Evolutionary conservation across 2,329 filamentous ascomycete genomes (phyloP), one percentile per base, ranked within the genome.

Genomic region (Camillea tinctor): DNA sequence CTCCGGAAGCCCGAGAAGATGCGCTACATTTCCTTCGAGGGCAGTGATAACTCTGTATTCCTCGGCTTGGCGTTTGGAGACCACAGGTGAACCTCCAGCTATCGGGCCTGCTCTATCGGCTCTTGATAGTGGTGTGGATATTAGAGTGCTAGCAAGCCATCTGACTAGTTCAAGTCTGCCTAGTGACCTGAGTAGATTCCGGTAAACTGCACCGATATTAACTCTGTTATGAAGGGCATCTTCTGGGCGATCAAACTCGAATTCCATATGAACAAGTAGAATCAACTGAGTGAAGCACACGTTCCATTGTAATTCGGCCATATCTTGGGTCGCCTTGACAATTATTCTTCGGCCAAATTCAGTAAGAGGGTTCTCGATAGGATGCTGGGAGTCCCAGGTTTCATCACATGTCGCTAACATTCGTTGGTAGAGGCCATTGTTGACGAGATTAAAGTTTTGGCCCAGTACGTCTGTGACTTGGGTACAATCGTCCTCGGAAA

Each of bases 191-290:
- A 95, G 80, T 5, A 97, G 81, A 52, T 85, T 82, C 69, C 86
- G 77, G 75, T 90, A 94, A 40, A 94, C 85, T 1, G 80, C 77
- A 54, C 89, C 86, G 60, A 95, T 88, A 24, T 88, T 84, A 8
- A 91, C 78, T 20, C 81, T 77, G 48, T 81, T 76, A 65, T 84
- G 83, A 36, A 87, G 79, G 1, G 85, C 85, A 17, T 90, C 85
- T 49, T 92, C 87, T 50, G 89, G 87, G 65, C 88, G 85, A 60
- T 93, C 90, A 56, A 91, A 84, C 71, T 95, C 92, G 48, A 88
- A 88, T 72, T 95, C 90, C 82, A 98, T 89, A 73, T 97, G 93
- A 9, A 95, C 84, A 17, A 96, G 81, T 6, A 99, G 82, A 2
- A 95, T 83, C 2, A 98, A 79, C 60, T 98, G 85, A 70, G 94